Evolutionary conservation across 768 basidiomycete species (phyloP), one percentile per base, ranked within the genome.

Genomic region (Tylopilus cervinicoccineus): DNA sequence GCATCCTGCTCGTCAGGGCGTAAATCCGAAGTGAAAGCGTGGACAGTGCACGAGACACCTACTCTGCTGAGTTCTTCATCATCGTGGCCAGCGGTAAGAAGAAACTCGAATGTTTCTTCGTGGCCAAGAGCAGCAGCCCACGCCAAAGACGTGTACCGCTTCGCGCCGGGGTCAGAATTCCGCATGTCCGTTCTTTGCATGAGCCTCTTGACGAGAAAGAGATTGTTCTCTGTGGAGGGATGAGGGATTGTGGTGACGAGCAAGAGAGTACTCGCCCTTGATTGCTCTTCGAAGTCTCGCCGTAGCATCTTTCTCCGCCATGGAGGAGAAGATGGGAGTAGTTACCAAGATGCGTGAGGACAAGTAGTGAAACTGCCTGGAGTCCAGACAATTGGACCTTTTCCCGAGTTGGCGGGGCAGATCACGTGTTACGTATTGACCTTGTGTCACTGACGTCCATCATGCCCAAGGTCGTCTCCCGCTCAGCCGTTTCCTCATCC

Each of bases 401-500:
- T n/a, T 50, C 19, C 44, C 43, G 31, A 42, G 44, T 55, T 53
- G 46, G 47, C 38, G 38, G 38, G 50, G 28, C 26, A n/a, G 43
- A 44, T 67, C 67, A 67, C 64, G 60, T 69, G 63, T 51, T 17
- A 22, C 45, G 52, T 54, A 45, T 37, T 44, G 27, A 41, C 28
- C 16, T 22, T 43, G 20, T 10, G 27, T 40, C 28, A 23, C 27
- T 39, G 32, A 47, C 47, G 26, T 39, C 5, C 42, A 52, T 55
- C 49, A 95, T 95, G 93, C 93, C 93, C 45, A 94, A 94, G 68
- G 88, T 96, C 53, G 80, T 93, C 61, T 92, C 91, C 4, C 80
- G 90, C 55, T 93, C 88, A 34, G 85, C 88, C 5, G 81, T 93
- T 51, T 93, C 92, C 9, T 89, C 91, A 3, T 93, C 91, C 5